Evolutionary conservation across 2,329 filamentous ascomycete genomes (phyloP).

Genomic region (Epichloe uncinata): DNA sequence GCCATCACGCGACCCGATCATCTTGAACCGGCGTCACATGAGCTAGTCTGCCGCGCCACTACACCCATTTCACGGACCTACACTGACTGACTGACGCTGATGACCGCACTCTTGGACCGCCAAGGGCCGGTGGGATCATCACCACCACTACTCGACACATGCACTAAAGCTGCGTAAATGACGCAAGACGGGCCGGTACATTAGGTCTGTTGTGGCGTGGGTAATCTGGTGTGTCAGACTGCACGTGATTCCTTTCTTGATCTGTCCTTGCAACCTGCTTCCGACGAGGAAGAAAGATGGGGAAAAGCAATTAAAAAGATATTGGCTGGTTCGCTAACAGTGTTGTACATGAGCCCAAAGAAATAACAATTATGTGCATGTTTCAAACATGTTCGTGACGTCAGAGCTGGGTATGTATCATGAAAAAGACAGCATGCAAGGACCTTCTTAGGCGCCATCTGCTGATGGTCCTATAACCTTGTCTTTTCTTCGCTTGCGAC

Average conservation of each 20-base stretch:
- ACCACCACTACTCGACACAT: not conserved
- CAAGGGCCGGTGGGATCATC: too few relatives aligned
- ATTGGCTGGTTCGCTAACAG: not conserved
- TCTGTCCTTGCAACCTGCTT: too few relatives aligned
- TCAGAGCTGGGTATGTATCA: constrained; percentile 6
- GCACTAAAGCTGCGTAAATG: not conserved
- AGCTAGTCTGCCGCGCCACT: not conserved
- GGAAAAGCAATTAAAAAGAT: not conserved
- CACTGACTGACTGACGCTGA: not conserved
- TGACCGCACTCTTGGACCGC: not conserved
- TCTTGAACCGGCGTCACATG: constrained; percentile 6
- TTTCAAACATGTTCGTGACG: not conserved
- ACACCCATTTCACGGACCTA: not conserved
- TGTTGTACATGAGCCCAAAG: not conserved
- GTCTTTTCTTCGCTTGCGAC: constrained; percentile 17
- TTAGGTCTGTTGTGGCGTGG: not conserved
- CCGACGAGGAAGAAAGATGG: too few relatives aligned
- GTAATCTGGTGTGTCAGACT: not conserved
- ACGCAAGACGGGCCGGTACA: constrained; percentile 1
- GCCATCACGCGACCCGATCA: constrained; percentile 9
- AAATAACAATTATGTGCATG: not conserved
- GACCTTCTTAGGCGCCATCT: not conserved
- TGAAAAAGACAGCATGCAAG: not conserved
- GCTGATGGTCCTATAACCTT: constrained; percentile 9
- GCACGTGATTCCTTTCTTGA: not conserved